A percentile compares a stretch with the other conserved stretches of the same genome.
These are phyloP conservation scores for Tylopilus vinaceipallidus DNA, from an alignment of 768 basidiomycete species.

Conservation along the genomic window DNA sequence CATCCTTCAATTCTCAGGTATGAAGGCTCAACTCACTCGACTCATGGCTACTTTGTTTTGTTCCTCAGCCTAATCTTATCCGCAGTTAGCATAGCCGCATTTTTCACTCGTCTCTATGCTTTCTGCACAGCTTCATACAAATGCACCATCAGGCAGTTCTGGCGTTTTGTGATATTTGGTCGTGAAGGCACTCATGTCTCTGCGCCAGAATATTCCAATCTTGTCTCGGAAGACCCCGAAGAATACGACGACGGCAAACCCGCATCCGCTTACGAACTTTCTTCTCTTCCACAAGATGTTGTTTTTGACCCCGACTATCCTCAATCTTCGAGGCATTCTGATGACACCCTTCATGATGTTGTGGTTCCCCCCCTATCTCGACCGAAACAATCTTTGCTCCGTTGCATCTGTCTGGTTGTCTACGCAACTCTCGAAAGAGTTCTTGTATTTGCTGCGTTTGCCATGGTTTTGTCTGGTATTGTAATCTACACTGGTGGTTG, in stretches of 20 bases:
- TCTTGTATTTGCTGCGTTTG: slow-evolving; percentile 72
- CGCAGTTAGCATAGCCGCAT: slow-evolving; percentile 50
- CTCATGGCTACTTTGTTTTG: slow-evolving; percentile 60
- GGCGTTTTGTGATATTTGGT: slow-evolving; percentile 56
- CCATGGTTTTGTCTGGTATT: slow-evolving; percentile 64
- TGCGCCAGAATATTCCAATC: slow-evolving; percentile 52
- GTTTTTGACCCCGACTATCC: slow-evolving; percentile 48
- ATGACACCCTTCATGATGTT: slow-evolving; percentile 53
- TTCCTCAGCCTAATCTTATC: slow-evolving; percentile 46
- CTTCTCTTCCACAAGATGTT: slow-evolving; percentile 52
- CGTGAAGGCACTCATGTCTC: slow-evolving; percentile 33
- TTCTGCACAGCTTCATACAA: slow-evolving; percentile 46
- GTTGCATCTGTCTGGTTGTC: slow-evolving; percentile 42
- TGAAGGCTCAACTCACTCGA: slow-evolving; percentile 58
- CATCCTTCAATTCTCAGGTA: slow-evolving; percentile 50
- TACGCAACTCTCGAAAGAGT: slow-evolving; percentile 59
- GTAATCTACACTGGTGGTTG: slow-evolving; percentile 87
- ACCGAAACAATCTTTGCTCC: slow-evolving; percentile 29
- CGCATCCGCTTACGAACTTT: slow-evolving; percentile 32
- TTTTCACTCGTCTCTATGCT: slow-evolving; percentile 47
- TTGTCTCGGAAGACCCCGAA: slow-evolving; percentile 54
- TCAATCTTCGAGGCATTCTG: slow-evolving; percentile 44
- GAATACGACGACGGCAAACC: slow-evolving; percentile 50
- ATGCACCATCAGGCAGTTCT: slow-evolving; percentile 50
- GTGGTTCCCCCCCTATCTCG: slow-evolving; percentile 18